phyloP scores from a whole-genome alignment of 192 early-diverging fungal species.

The Backusella liffmaniae region DNA sequence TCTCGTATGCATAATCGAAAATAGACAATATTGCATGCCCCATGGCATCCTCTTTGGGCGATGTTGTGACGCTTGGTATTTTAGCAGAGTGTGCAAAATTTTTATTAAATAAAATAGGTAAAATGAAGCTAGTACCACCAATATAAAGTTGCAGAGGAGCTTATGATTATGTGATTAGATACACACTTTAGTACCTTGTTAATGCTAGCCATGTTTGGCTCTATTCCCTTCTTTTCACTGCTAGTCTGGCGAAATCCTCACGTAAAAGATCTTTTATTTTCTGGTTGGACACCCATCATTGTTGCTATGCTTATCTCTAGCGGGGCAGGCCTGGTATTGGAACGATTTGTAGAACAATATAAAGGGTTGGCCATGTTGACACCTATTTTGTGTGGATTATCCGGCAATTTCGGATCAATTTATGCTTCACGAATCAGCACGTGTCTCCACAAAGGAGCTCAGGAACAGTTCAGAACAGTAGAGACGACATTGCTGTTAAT shows the following conservation, averaged over 20 bases:
- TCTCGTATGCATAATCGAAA: neutral
- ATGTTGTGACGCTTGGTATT: conserved; percentile 68
- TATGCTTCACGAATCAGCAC: conserved; percentile 77
- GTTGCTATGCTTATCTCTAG: conserved; percentile 73
- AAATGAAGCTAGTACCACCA: neutral
- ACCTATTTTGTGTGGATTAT: conserved; percentile 64
- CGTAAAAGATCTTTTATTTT: conserved; percentile 63
- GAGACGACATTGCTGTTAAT: conserved; percentile 63
- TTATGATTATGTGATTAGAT: conserved; percentile 23
- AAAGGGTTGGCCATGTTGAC: conserved; percentile 64
- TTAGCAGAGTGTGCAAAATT: conserved; percentile 52
- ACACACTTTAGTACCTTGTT: conserved; percentile 41
- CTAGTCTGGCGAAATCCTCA: conserved; percentile 59
- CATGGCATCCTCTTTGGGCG: conserved; percentile 71
- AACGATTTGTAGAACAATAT: conserved; percentile 64
- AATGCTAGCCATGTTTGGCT: conserved; percentile 37
- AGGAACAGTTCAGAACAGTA: conserved; percentile 45
- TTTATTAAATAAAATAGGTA: conserved; percentile 50
- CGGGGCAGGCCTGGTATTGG: conserved; percentile 64
- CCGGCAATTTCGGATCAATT: conserved; percentile 80
- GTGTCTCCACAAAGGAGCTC: conserved; percentile 56
- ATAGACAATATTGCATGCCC: conserved; percentile 77
- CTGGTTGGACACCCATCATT: conserved; percentile 77
- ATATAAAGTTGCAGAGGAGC: neutral
- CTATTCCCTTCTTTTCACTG: conserved; percentile 47